A percentile compares a stretch with the other conserved stretches of the same genome.
phyloP scores from a whole-genome alignment of 1,284 basidiomycete genomes.

The Neolentinus lepideus region DNA sequence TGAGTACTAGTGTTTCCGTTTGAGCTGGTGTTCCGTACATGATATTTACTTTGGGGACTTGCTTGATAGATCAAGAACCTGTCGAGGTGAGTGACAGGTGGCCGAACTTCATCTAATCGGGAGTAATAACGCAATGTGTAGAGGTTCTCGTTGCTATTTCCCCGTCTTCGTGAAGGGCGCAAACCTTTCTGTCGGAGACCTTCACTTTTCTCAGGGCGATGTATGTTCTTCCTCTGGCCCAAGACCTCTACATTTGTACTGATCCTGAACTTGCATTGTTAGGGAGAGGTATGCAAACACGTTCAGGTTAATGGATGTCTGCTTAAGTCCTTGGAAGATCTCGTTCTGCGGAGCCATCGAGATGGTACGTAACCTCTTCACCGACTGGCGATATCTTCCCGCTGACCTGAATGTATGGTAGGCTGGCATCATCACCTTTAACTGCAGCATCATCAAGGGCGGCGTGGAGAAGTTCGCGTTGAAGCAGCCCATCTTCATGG shows the following conservation, averaged over 20 bases:
- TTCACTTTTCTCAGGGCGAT: constrained; percentile 81
- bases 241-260: background rate
- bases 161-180: constrained; percentile 75
- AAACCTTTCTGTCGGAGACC: constrained; percentile 72
- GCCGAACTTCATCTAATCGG: constrained; percentile 9
- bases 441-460: constrained; percentile 66
- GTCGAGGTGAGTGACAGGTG: constrained; percentile 35
- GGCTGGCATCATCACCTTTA: constrained; percentile 74
- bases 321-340: constrained; percentile 29
- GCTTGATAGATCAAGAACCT: constrained; percentile 61
- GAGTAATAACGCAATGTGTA: constrained; percentile 13
- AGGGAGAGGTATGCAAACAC: constrained; percentile 45
- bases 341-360: constrained; percentile 79
- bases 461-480: constrained; percentile 71
- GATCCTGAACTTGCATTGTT: constrained; percentile 3
- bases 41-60: background rate
- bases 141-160: constrained; percentile 67
- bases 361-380: constrained; percentile 36
- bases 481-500: constrained; percentile 71
- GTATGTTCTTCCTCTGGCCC: constrained; percentile 28
- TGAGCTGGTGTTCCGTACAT: background rate
- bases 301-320: background rate
- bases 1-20: constrained; percentile 21
- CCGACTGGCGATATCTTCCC: background rate
- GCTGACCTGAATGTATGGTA: constrained; percentile 21